Base-by-base conservation (phyloP, 2,329 filamentous ascomycete genomes). In the Incumbomyces lentus region DNA sequence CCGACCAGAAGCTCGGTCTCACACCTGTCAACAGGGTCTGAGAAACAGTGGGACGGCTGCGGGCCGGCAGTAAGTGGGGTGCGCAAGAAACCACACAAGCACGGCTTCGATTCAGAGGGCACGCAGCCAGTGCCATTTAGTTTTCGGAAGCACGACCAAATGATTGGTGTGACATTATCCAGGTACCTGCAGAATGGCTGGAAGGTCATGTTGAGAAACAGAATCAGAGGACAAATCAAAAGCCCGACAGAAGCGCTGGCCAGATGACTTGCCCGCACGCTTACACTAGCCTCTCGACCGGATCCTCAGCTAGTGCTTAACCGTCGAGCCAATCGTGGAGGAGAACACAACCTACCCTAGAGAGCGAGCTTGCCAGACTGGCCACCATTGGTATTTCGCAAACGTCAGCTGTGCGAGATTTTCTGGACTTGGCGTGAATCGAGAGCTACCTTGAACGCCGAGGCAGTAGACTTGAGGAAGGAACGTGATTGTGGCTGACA, bases 111-210 rank as follows among this genome's bases (percentile, higher is more conserved):
- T n/a, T n/a, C n/a, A n/a, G n/a, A n/a, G n/a, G 8, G 22, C 22
- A 4, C 22, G 8, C 22, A 26, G 22, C 22, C 22, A 26, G 8
- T 26, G 22, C 22, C 5, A 26, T 26, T 26, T 5, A 26, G 22
- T 26, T 8, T 26, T 26, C 22, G 22, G 22, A 8, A 5, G 22
- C 22, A 26, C 22, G 22, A 26, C 8, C 13, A 35, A 13, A 11
- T 26, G 38, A 40, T 40, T 40, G 38, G 38, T 29, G 38, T 40
- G 38, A 40, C 16, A 40, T 29, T 26, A 6, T 7, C 29, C 38
- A 10, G 14, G 38, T 40, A 29, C 38, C 38, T 40, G 38, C 38
- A 40, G 38, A 22, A 22, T 13, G 17, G 17, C 18, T 29, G 38
- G 18, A 6, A 26, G 38, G 22, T 6, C 12, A n/a, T 13, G 38